Evolutionary conservation across 345 rosid genomes (phyloP).

Genomic region (Sisymbrium altissimum): DNA sequence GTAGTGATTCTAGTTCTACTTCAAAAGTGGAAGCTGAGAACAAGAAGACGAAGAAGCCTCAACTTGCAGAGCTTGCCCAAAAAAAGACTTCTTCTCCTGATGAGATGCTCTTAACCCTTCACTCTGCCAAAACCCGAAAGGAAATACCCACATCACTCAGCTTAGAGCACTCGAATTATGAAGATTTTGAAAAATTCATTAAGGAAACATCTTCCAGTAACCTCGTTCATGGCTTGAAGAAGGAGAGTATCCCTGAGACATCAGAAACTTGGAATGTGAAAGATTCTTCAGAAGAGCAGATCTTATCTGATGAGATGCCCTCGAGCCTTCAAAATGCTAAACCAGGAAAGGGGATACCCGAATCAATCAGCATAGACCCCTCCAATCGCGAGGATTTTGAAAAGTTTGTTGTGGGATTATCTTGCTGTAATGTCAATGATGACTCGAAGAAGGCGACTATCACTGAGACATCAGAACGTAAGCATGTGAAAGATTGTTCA

Average conservation of each 20-base stretch:
- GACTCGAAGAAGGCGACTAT: conserved; percentile 21
- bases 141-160: conserved; percentile 18
- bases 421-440: conserved; percentile 14
- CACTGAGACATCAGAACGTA: not conserved
- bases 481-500: not conserved
- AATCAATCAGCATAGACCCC: conserved; percentile 31
- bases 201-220: conserved; percentile 19
- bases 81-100: conserved; percentile 9
- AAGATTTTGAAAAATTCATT: conserved; percentile 21
- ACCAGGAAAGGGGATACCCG: not conserved
- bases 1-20: not conserved
- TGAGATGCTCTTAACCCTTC: conserved; percentile 37
- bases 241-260: not conserved
- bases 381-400: conserved; percentile 17
- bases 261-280: not conserved
- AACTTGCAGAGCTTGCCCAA: conserved; percentile 1
- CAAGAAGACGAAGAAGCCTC: not conserved
- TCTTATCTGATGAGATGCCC: no score
- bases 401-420: conserved; percentile 1
- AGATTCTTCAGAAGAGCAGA: not conserved
- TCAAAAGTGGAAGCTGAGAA: not conserved
- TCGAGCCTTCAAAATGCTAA: not conserved
- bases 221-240: conserved; percentile 16
- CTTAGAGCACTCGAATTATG: conserved; percentile 23
- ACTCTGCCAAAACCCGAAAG: not conserved